A percentile compares a stretch with the other conserved stretches of the same genome.
Conservation (phyloP, 169 alveolate species). For the Eimeria acervulina region DNA sequence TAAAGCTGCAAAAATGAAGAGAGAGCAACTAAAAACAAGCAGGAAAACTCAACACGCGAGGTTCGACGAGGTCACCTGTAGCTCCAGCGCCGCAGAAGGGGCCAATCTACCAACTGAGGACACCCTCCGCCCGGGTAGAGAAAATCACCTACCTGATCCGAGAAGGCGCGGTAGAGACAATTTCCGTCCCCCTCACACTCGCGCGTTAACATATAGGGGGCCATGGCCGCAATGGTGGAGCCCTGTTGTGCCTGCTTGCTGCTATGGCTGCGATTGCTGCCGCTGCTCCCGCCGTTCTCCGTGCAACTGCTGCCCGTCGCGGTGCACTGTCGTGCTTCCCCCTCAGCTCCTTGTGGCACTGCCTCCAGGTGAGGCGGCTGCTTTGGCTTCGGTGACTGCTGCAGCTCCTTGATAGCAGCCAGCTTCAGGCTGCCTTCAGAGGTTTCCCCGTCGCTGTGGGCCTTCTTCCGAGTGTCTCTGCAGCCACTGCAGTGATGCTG, state of each 20-base stretch:
- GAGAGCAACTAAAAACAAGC: neutral
- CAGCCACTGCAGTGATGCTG: neutral
- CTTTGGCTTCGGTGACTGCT: neutral
- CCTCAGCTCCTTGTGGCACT: neutral
- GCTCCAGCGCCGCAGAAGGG: neutral
- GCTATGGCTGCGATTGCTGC: neutral
- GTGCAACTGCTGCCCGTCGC: neutral
- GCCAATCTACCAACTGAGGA: neutral
- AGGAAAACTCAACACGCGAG: neutral
- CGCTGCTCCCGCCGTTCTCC: neutral
- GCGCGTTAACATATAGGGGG: constrained; percentile 59
- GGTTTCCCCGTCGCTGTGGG: constrained; percentile 39
- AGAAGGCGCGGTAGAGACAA: constrained; percentile 81
- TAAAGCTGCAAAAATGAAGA: constrained; percentile 63
- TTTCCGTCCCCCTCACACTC: constrained; percentile 81
- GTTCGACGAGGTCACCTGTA: neutral
- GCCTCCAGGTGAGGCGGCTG: neutral
- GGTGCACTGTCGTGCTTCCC: neutral
- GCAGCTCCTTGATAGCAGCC: constrained; percentile 32
- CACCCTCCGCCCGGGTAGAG: neutral
- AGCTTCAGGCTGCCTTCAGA: constrained; percentile 25
- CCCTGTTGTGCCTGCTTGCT: constrained; percentile 10
- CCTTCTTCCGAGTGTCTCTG: neutral
- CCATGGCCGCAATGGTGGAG: constrained; percentile 64
- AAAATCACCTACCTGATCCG: constrained; percentile 71